Conservation (phyloP, 2,329 filamentous ascomycete species). For the Verticillium alfalfae region DNA sequence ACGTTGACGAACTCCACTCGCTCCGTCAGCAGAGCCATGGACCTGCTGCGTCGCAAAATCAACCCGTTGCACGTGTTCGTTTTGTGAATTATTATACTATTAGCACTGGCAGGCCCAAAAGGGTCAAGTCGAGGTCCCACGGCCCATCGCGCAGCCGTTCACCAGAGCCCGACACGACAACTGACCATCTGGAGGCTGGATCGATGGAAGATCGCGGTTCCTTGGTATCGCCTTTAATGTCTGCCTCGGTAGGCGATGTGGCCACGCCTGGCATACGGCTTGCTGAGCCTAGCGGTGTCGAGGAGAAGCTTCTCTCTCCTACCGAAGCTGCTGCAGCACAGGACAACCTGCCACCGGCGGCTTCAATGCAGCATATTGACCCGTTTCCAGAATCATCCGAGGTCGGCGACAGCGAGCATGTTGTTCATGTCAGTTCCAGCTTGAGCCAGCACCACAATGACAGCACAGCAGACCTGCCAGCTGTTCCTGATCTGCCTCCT, state of each 20-base stretch:
- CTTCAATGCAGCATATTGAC: background rate
- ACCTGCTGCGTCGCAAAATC: conserved; percentile 3
- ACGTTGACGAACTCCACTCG: conserved; percentile 50
- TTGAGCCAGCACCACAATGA: background rate
- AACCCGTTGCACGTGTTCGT: conserved; percentile 48
- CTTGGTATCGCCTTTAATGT: background rate
- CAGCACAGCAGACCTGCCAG: conserved; percentile 24
- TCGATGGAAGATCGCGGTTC: background rate
- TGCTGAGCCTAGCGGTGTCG: background rate
- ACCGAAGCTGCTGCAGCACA: background rate
- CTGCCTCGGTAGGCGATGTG: background rate
- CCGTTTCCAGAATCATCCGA: background rate
- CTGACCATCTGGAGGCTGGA: conserved; percentile 13
- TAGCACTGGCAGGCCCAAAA: conserved; percentile 67
- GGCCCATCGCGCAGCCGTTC: background rate
- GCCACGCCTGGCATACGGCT: background rate
- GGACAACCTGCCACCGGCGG: background rate
- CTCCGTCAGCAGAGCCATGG: conserved; percentile 9
- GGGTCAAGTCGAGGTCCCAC: conserved; percentile 22
- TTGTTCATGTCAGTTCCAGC: background rate
- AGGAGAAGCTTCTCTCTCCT: background rate
- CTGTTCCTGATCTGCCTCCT: conserved; percentile 44
- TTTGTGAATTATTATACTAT: conserved; percentile 90
- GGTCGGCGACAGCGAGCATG: background rate
- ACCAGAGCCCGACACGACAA: background rate